These are phyloP conservation scores for Ophiosphaerella korrae DNA, from an alignment of 2,329 filamentous ascomycete genomes.

Conservation along the genomic window DNA sequence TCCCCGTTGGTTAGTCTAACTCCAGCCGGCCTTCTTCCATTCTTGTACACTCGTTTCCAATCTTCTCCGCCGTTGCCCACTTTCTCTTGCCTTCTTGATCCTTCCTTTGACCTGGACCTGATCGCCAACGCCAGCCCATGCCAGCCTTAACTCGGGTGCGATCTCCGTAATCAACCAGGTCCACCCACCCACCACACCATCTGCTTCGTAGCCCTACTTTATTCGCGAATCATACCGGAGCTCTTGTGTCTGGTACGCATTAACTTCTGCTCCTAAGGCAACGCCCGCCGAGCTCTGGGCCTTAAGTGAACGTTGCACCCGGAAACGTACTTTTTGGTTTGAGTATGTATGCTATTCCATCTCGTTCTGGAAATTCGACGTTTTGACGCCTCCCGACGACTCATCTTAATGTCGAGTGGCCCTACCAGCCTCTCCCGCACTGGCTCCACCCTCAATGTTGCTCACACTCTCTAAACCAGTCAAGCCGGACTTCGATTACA, in stretches of 20 bases:
- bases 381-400: slow-evolving; percentile 33
- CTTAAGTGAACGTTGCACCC: slow-evolving; percentile 44
- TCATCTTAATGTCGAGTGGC: slow-evolving; percentile 43
- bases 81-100: slow-evolving; percentile 32
- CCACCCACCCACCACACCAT: slow-evolving; percentile 32
- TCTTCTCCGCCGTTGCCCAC: slow-evolving; percentile 39
- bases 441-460: slow-evolving; percentile 50
- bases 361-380: slow-evolving; percentile 38
- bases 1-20: slow-evolving; percentile 41
- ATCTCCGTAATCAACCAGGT: slow-evolving; percentile 41
- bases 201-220: slow-evolving; percentile 39
- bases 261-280: slow-evolving; percentile 39
- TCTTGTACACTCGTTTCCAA: slow-evolving; percentile 44
- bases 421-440: slow-evolving; percentile 20
- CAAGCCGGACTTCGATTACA: slow-evolving; percentile 55
- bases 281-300: slow-evolving; percentile 41
- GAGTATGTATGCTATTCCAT: slow-evolving; percentile 46
- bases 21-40: slow-evolving; percentile 42
- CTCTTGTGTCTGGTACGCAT: slow-evolving; percentile 41
- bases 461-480: slow-evolving; percentile 57
- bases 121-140: slow-evolving; percentile 43
- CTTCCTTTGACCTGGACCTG: slow-evolving; percentile 35
- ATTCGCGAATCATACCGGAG: slow-evolving; percentile 43
- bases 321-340: slow-evolving; percentile 38
- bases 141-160: slow-evolving; percentile 42